These are phyloP conservation scores for Corylus americana DNA, from an alignment of 306 rosid genomes.

Conservation along the genomic window DNA sequence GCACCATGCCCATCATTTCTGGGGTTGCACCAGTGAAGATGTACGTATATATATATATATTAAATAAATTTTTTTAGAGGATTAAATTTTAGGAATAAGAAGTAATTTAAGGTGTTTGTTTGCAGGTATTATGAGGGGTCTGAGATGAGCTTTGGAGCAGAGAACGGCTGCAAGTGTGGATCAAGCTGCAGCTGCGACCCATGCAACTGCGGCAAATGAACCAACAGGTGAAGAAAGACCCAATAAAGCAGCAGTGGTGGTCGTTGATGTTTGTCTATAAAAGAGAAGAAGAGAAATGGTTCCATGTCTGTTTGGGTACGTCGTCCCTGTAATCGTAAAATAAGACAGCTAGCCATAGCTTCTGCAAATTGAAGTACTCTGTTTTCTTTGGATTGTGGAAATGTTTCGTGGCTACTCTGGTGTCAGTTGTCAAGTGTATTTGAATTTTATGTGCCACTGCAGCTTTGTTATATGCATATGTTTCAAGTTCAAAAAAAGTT, in stretches of 20 bases:
- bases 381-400: not conserved
- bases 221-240: not conserved
- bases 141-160: conserved; percentile 45
- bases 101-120: too few relatives aligned
- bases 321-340: not conserved
- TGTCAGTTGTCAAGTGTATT: not conserved
- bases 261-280: not conserved
- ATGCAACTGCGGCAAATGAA: conserved; percentile 33
- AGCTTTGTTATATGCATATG: not conserved
- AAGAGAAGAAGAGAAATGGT: not conserved
- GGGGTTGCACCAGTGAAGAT: conserved; percentile 37
- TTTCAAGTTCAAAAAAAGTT: not conserved
- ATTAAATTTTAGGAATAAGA: too few relatives aligned
- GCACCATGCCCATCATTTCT: conserved; percentile 24
- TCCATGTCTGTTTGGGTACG: not conserved
- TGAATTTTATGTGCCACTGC: not conserved
- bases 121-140: conserved; percentile 15
- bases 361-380: not conserved
- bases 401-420: not conserved
- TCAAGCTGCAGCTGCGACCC: conserved; percentile 32
- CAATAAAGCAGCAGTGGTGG: not conserved
- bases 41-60: conserved; percentile 15
- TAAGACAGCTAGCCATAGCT: conserved; percentile 2
- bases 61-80: too few relatives aligned
- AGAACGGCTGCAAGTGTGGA: conserved; percentile 34